Percentiles rank a stretch among this genome's conserved stretches.
These are phyloP conservation scores for Eustoma russellianum DNA, from an alignment of 257 asterid species.

Conservation along the genomic window DNA sequence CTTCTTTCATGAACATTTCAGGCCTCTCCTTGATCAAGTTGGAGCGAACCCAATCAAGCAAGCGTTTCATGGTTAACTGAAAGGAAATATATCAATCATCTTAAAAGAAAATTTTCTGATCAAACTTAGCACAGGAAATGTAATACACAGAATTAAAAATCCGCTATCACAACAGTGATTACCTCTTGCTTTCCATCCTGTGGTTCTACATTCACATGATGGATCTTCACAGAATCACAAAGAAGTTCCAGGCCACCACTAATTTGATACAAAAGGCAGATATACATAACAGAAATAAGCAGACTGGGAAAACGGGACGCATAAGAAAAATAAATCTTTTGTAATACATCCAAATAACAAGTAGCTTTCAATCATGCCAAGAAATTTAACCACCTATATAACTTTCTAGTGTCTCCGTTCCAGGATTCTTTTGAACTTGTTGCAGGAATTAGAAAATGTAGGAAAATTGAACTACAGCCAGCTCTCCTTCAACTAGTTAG, in stretches of 20 bases:
- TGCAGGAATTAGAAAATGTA: background rate
- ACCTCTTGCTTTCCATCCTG: conserved; percentile 57
- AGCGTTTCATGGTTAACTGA: conserved; percentile 69
- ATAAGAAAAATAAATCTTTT: no score
- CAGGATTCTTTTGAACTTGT: no score
- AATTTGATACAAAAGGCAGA: conserved; percentile 7
- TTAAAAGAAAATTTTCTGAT: conserved; percentile 2
- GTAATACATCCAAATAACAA: no score
- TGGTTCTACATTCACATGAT: conserved; percentile 52
- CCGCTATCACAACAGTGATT: conserved; percentile 1
- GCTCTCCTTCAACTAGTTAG: no score
- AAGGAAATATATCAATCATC: conserved; percentile 2
- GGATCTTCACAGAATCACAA: conserved; percentile 82
- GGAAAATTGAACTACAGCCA: no score
- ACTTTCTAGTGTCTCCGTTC: background rate
- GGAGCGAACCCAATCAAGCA: conserved; percentile 82
- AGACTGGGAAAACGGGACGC: background rate
- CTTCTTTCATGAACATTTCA: conserved; percentile 98
- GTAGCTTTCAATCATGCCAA: background rate
- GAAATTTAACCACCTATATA: background rate
- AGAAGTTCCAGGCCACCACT: conserved; percentile 97
- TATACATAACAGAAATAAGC: background rate
- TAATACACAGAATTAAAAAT: background rate
- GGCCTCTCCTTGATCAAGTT: conserved; percentile 96
- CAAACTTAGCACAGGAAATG: no score